A percentile compares a stretch with the other conserved stretches of the same genome.
Conservation (phyloP, 2,329 filamentous ascomycete genomes). For the Verticillium longisporum region DNA sequence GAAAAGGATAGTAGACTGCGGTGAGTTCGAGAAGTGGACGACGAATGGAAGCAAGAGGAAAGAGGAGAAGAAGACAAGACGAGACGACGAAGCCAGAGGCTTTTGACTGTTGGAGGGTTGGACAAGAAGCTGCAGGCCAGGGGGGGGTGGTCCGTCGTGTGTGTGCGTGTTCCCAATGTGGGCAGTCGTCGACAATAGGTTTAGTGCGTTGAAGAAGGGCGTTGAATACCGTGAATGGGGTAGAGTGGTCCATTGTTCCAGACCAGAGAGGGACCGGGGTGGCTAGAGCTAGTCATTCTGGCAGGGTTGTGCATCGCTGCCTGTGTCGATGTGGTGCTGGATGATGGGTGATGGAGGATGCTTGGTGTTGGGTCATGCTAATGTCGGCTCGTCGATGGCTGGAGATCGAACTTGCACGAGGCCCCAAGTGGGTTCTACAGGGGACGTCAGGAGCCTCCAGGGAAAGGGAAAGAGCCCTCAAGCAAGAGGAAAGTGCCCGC, state of each 20-base stretch:
- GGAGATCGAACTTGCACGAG: too few relatives aligned
- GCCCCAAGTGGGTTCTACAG: too few relatives aligned
- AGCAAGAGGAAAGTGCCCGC: too few relatives aligned
- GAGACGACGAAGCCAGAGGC: background rate
- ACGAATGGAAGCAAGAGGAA: conserved; percentile 17
- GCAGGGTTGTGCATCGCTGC: background rate
- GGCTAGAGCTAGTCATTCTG: background rate
- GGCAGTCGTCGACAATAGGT: background rate
- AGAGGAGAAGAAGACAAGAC: conserved; percentile 12
- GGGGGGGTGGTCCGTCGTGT: background rate
- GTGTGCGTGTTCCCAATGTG: too few relatives aligned
- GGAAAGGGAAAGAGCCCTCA: too few relatives aligned
- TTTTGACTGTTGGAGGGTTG: background rate
- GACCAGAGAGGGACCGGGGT: background rate
- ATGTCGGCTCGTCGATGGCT: background rate
- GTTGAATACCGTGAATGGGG: background rate
- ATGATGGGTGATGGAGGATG: background rate
- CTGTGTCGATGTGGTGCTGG: background rate
- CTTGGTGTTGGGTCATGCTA: background rate
- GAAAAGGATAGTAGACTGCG: conserved; percentile 2
- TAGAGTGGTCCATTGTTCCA: background rate
- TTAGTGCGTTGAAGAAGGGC: background rate
- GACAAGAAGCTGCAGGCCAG: background rate
- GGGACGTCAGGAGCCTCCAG: too few relatives aligned
- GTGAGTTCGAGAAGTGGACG: background rate